phyloP scores from a whole-genome alignment of 257 asterid genomes.

The Leptodermis oblonga region DNA sequence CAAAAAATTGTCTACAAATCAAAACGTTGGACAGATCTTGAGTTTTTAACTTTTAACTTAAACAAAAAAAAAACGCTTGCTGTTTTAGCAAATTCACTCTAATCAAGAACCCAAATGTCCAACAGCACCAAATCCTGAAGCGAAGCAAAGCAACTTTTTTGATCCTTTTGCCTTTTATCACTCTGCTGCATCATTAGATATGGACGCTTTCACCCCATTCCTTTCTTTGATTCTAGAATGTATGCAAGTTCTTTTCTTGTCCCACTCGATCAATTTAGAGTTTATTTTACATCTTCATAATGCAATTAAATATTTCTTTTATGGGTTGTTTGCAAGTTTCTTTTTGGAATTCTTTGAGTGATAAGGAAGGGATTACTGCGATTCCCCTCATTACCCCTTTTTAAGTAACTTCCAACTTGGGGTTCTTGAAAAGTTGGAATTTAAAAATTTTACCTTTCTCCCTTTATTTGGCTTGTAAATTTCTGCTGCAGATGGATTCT shows the following conservation, averaged over 20 bases:
- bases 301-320: conserved; percentile 18
- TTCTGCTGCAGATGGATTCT: too few relatives aligned
- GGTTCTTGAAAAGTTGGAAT: conserved; percentile 15
- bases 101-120: conserved; percentile 9
- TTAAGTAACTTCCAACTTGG: conserved; percentile 20
- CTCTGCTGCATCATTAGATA: conserved; percentile 3
- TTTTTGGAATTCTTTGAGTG: conserved; percentile 33
- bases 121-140: conserved; percentile 16
- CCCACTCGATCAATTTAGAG: conserved; percentile 14
- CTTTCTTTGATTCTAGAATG: conserved; percentile 8
- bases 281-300: conserved; percentile 13
- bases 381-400: conserved; percentile 14
- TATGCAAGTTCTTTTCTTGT: conserved; percentile 26
- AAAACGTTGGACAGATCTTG: not conserved
- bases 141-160: conserved; percentile 19
- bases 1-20: not conserved
- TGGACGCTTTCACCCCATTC: conserved; percentile 4
- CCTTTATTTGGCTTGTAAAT: conserved; percentile 6
- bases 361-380: conserved; percentile 40
- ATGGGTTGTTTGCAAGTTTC: conserved; percentile 17
- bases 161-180: not conserved
- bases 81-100: not conserved
- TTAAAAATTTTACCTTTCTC: not conserved
- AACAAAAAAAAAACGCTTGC: not conserved
- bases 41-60: too few relatives aligned